phyloP scores from a whole-genome alignment of 192 early-diverging fungal genomes.

The Cladochytrium replicatum region DNA sequence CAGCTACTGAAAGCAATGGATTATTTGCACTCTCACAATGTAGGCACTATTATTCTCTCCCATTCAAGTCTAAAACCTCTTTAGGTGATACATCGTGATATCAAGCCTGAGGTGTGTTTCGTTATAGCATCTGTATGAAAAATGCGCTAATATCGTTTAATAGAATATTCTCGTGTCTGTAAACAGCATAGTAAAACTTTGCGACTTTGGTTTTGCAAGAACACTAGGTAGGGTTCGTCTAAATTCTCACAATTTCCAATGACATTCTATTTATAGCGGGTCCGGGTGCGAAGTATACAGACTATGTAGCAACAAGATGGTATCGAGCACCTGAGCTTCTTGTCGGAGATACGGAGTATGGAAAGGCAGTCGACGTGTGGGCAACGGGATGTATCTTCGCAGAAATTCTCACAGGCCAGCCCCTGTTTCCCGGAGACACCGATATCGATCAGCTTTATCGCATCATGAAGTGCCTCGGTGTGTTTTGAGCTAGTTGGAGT shows the following conservation, averaged over 20 bases:
- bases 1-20: conserved; percentile 56
- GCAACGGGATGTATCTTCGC: conserved; percentile 60
- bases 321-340: conserved; percentile 51
- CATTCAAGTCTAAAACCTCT: background rate
- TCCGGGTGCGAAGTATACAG: conserved; percentile 56
- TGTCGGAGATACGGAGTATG: conserved; percentile 54
- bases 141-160: background rate
- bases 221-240: conserved; percentile 37
- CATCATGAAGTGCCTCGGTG: conserved; percentile 52
- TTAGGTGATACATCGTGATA: conserved; percentile 53
- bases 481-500: background rate
- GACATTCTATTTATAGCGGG: conserved; percentile 26
- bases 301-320: conserved; percentile 56
- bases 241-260: too few relatives aligned
- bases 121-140: background rate
- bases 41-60: conserved; percentile 12
- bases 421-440: conserved; percentile 54
- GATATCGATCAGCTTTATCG: conserved; percentile 56
- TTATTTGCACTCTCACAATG: conserved; percentile 55
- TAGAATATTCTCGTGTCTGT: conserved; percentile 50
- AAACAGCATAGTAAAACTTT: conserved; percentile 51
- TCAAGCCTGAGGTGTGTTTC: conserved; percentile 46
- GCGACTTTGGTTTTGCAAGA: conserved; percentile 57
- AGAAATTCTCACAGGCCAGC: conserved; percentile 53
- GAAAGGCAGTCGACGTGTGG: conserved; percentile 56